Conservation (phyloP, 768 basidiomycete species). For the Xanthoconium stramineum region DNA sequence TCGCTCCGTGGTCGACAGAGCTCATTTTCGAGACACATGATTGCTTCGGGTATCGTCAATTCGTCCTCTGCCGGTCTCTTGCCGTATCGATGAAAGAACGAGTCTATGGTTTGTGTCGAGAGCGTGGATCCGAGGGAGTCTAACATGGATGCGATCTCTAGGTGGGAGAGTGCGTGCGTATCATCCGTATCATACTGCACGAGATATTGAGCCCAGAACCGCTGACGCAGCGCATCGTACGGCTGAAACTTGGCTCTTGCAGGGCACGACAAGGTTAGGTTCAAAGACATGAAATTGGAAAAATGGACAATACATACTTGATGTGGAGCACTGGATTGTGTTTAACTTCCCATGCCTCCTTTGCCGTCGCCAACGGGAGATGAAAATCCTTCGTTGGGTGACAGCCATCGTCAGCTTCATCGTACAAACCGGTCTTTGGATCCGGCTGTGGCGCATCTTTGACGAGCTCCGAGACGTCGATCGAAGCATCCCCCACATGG, state of each 20-base stretch:
- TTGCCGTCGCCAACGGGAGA: slow-evolving; percentile 57
- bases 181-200: slow-evolving; percentile 90
- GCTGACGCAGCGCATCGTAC: slow-evolving; percentile 85
- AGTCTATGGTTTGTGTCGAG: slow-evolving; percentile 69
- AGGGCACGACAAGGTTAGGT: slow-evolving; percentile 6
- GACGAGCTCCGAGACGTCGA: slow-evolving; percentile 71
- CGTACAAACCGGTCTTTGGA: slow-evolving; percentile 46
- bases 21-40: slow-evolving; percentile 84
- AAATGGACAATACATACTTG: slow-evolving; percentile 38
- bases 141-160: slow-evolving; percentile 92
- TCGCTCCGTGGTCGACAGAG: slow-evolving; percentile 70
- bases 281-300: not conserved
- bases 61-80: slow-evolving; percentile 67
- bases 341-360: slow-evolving; percentile 72
- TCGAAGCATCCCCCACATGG: slow-evolving; percentile 73
- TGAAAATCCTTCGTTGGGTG: slow-evolving; percentile 70
- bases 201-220: slow-evolving; percentile 88
- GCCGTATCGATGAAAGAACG: slow-evolving; percentile 72
- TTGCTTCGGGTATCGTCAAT: slow-evolving; percentile 72
- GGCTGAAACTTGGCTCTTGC: slow-evolving; percentile 90
- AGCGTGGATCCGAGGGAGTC: slow-evolving; percentile 96
- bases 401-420: slow-evolving; percentile 34
- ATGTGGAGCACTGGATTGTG: slow-evolving; percentile 68
- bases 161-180: slow-evolving; percentile 63
- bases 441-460: slow-evolving; percentile 64